Evolutionary conservation across 2,329 filamentous ascomycete species (phyloP), one percentile per base, ranked within the genome.

Genomic region (Hirsutella thompsonii): DNA sequence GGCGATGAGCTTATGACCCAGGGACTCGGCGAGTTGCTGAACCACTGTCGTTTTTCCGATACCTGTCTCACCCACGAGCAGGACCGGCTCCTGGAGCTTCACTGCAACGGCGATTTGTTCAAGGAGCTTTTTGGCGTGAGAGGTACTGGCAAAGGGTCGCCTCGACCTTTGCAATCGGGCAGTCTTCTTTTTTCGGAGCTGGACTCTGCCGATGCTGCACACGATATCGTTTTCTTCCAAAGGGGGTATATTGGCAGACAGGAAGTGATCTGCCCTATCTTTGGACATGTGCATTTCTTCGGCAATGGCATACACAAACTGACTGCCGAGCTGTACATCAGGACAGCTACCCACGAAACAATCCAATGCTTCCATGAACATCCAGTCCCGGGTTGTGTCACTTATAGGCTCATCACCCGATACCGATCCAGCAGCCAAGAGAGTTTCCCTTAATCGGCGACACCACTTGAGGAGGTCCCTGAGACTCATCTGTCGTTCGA

Each of bases 51-150:
- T 99, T 63, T 99, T 99, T 52, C 92, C 92, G 39, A 94, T 95
- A 67, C 92, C 92, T 8, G 92, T 99, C 65, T 99, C 92, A 55
- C 92, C 92, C n/a, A 99, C 92, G 21, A 99, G 76, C 16, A 99
- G 66, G 2, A 94, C 76, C 4, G 93, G 88, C 54, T 99, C 92
- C n/a, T 77, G 75, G 52, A 88, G 76, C 46, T 83, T 79, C 5
- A 95, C 77, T 2, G 88, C 83, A 30, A 86, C 80, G 2, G 85
- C 79, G 42, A 96, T 83, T 56, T 93, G 86, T 57, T 98, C 93
- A 39, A 98, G 74, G 11, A 94, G 69, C 46, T 82, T 77, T 48
- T 86, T 77, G 0, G 90, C 90, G 48, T 94, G 85, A 19, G 77
- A 80, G 18, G 92, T 96, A 29, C 83, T 88, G 4, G 92, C 92